Base-by-base conservation (phyloP, 129 eudicot genomes). In the Rutidosis leptorrhynchoides region DNA sequence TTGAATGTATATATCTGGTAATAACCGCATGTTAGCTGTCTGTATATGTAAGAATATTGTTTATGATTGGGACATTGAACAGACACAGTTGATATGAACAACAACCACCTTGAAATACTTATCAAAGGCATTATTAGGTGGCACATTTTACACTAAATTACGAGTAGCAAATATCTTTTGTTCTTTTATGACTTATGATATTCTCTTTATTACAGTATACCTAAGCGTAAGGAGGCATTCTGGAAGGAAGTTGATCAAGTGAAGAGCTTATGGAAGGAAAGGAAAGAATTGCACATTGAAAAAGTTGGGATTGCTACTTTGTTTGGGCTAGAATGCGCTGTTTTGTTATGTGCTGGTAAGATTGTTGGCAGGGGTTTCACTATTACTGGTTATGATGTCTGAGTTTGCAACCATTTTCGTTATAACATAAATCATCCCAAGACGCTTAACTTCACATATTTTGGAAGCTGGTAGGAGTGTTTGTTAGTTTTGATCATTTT, bases 261-360 rank as follows among this genome's bases (percentile, higher is more conserved):
- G 17, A 84, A 84, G 82, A 66, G 78, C 10, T 4, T 67, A 30
- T 78, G 82, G 84, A 84, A 76, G 78, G 74, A 81, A 17, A 81
- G 82, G 74, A 56, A 73, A 40, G 86, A 84, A 6, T 2, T 81
- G 78, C 77, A 73, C 75, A 81, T 81, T 11, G 87, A 84, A 78
- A 78, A 81, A 69, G 84, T 79, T 17, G 90, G 86, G 17, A 76
- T 82, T 56, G 90, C 84, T 14, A 81, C 78, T 22, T 54, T 84
- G 59, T 81, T 84, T 57, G 90, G 90, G 46, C 61, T 84, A 14
- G 90, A 84, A 62, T 81, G 84, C 77, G 81, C 64, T 81, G 86
- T 82, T 33, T 84, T 84, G 87, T 84, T 37, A 69, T 81, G 86
- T 73, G 84, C 83, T 51, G 90, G 84, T 54, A 84, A 84, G 82